A percentile compares a stretch with the other conserved stretches of the same genome.
Conservation (phyloP, 1,284 basidiomycete species). For the Ustilago esculenta region DNA sequence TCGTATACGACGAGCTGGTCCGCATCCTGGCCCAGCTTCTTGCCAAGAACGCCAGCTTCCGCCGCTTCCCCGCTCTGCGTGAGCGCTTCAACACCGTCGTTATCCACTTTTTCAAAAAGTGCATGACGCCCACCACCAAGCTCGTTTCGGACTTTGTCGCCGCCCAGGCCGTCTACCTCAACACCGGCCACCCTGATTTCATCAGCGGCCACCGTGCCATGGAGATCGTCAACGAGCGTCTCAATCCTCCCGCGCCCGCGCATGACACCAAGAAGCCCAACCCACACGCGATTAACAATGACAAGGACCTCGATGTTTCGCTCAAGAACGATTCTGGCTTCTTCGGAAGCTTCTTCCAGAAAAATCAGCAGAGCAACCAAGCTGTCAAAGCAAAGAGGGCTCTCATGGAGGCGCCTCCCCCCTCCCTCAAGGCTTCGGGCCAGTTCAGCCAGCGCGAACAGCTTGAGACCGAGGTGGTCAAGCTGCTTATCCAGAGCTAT, state of each 20-base stretch:
- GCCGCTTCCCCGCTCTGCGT: conserved; percentile 92
- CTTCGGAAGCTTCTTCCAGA: conserved; percentile 93
- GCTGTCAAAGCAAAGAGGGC: conserved; percentile 72
- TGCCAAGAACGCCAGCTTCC: conserved; percentile 89
- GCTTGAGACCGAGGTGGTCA: conserved; percentile 99
- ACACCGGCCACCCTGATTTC: conserved; percentile 93
- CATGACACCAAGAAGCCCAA: conserved; percentile 51
- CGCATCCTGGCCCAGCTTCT: conserved; percentile 98
- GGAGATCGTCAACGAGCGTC: conserved; percentile 81
- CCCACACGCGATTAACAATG: conserved; percentile 80
- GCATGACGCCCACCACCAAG: conserved; percentile 92
- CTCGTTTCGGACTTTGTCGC: conserved; percentile 94
- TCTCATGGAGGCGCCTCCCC: conserved; percentile 87
- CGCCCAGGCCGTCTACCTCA: conserved; percentile 99
- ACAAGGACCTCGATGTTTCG: conserved; percentile 91
- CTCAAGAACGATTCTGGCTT: conserved; percentile 83
- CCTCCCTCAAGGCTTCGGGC: conserved; percentile 88
- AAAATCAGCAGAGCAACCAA: conserved; percentile 72
- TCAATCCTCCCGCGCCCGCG: conserved; percentile 72
- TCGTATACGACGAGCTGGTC: conserved; percentile 98
- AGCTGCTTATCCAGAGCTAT: conserved; percentile 70
- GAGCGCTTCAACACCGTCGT: conserved; percentile 94
- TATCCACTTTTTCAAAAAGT: conserved; percentile 91
- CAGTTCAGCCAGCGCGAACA: conserved; percentile 92
- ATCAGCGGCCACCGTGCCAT: conserved; percentile 96